phyloP scores from a whole-genome alignment of 2,329 filamentous ascomycete species.

The Fonsecaea pedrosoi region DNA sequence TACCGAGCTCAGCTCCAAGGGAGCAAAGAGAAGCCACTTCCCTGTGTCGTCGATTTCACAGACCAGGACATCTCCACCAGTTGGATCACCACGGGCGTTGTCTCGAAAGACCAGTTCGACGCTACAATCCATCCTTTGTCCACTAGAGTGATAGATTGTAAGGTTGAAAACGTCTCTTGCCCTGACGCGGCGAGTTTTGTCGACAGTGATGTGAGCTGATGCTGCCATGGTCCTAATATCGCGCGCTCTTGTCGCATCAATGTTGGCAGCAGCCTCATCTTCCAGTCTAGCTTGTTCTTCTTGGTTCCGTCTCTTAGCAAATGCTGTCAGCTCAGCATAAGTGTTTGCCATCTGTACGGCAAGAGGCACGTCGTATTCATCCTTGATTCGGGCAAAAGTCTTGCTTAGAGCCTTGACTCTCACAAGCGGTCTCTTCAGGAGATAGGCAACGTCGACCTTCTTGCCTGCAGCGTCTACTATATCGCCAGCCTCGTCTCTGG shows the following conservation, averaged over 20 bases:
- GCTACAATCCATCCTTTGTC: slow-evolving; percentile 86
- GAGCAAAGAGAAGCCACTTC: slow-evolving; percentile 89
- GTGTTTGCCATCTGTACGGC: slow-evolving; percentile 65
- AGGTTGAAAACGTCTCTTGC: slow-evolving; percentile 91
- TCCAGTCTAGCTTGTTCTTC: slow-evolving; percentile 76
- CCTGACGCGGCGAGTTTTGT: slow-evolving; percentile 79
- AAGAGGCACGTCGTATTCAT: slow-evolving; percentile 50
- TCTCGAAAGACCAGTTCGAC: slow-evolving; percentile 88
- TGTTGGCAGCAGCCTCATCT: slow-evolving; percentile 84
- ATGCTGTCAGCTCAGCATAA: slow-evolving; percentile 76
- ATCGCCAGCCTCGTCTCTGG: slow-evolving; percentile 66
- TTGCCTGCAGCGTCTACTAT: slow-evolving; percentile 77
- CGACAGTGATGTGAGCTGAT: slow-evolving; percentile 72
- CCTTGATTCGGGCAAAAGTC: slow-evolving; percentile 70
- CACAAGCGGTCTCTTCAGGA: slow-evolving; percentile 86
- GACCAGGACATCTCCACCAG: slow-evolving; percentile 81
- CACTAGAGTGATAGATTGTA: slow-evolving; percentile 83
- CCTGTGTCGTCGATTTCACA: slow-evolving; percentile 82
- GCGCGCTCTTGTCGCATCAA: slow-evolving; percentile 79
- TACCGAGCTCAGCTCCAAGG: slow-evolving; percentile 73
- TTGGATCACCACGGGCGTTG: slow-evolving; percentile 69
- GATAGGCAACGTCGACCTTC: slow-evolving; percentile 89
- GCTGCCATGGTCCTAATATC: slow-evolving; percentile 79
- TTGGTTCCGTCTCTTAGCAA: slow-evolving; percentile 74
- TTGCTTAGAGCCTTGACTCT: slow-evolving; percentile 87